phyloP scores from a whole-genome alignment of 495 filamentous ascomycete genomes.

The Podospora pseudoanserina region DNA sequence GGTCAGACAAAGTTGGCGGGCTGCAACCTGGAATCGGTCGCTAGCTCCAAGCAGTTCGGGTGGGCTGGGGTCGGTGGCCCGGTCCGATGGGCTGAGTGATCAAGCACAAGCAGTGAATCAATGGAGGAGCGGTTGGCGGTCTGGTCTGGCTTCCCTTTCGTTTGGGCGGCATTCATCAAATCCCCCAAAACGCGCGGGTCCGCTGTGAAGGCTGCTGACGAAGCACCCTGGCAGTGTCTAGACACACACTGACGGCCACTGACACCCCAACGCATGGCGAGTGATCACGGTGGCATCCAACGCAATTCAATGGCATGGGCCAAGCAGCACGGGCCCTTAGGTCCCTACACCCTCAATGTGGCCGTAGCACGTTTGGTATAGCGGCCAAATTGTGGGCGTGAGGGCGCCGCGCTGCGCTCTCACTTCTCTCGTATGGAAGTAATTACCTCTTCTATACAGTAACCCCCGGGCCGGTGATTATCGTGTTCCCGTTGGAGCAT shows the following conservation, averaged over 20 bases:
- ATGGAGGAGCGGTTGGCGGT: background rate
- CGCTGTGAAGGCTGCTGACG: background rate
- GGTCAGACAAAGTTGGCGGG: background rate
- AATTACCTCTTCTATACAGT: background rate
- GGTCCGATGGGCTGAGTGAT: conserved; percentile 4
- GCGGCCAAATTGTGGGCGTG: background rate
- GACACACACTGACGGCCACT: background rate
- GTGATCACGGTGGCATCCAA: background rate
- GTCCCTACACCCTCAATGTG: background rate
- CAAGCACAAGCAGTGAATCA: no score
- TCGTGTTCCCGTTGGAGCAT: background rate
- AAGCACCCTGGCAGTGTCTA: background rate
- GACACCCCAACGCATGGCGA: background rate
- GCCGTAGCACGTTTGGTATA: background rate
- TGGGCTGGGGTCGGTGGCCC: background rate
- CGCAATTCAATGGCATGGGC: no score
- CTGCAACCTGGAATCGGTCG: conserved; percentile 1
- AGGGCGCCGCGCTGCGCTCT: background rate
- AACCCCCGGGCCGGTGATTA: background rate
- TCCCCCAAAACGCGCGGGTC: background rate
- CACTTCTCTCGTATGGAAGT: background rate
- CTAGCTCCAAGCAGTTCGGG: background rate
- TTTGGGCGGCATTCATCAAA: background rate
- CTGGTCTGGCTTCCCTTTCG: background rate
- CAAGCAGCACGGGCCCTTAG: background rate